Evolutionary conservation across 257 asterid genomes (phyloP).

Genomic region (Solanum acaule): DNA sequence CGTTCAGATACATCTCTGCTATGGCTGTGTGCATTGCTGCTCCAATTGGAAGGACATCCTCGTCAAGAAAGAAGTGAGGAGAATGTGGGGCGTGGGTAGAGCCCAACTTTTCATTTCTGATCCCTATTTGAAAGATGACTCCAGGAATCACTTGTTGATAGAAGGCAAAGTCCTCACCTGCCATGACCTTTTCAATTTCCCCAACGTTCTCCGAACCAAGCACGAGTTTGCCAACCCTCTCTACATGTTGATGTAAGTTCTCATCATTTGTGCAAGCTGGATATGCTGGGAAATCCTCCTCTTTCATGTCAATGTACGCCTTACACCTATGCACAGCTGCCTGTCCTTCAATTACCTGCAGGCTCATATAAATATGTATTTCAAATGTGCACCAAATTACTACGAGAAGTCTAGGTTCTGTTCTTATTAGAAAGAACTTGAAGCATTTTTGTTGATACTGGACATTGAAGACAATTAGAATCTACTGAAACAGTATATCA

Average conservation of each 20-base stretch:
- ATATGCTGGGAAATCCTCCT: constrained; percentile 39
- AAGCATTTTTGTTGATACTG: not conserved
- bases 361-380: not conserved
- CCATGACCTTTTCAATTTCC: constrained; percentile 45
- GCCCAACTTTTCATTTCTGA: constrained; percentile 55
- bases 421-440: not conserved
- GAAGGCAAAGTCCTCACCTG: constrained; percentile 83
- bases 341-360: constrained; percentile 64
- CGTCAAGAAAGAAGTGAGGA: constrained; percentile 72
- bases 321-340: constrained; percentile 58
- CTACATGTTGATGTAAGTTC: constrained; percentile 41
- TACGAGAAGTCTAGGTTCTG: not conserved
- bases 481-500: not conserved
- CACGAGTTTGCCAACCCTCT: constrained; percentile 46
- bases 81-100: constrained; percentile 62
- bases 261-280: constrained; percentile 67
- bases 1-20: constrained; percentile 32
- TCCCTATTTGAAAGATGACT: constrained; percentile 47
- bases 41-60: constrained; percentile 66
- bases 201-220: constrained; percentile 45
- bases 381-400: not conserved
- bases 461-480: not conserved
- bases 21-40: constrained; percentile 46
- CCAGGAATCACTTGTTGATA: constrained; percentile 74
- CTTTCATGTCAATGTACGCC: constrained; percentile 42